Percentiles rank a stretch among this genome's conserved stretches.
phyloP scores from a whole-genome alignment of 2,329 filamentous ascomycete genomes.

The Pseudocercospora vitis region DNA sequence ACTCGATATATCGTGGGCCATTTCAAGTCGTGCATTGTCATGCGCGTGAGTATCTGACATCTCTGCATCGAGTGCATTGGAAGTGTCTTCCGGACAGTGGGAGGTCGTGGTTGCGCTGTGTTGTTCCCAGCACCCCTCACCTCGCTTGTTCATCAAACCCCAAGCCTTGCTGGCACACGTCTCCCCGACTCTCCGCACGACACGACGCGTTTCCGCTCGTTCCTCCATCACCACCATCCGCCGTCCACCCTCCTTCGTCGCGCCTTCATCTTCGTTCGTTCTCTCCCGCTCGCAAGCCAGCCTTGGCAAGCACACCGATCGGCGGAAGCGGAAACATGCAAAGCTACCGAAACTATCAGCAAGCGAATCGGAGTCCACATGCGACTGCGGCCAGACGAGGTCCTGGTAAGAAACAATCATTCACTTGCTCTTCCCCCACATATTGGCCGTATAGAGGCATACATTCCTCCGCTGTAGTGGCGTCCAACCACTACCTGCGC shows the following conservation, averaged over 20 bases:
- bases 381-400: constrained; percentile 39
- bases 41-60: background rate
- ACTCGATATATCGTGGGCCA: background rate
- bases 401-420: constrained; percentile 41
- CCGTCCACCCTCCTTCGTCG: constrained; percentile 6
- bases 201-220: constrained; percentile 11
- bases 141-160: background rate
- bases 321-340: constrained; percentile 40
- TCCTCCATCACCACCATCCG: constrained; percentile 12
- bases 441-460: background rate
- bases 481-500: background rate
- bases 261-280: constrained; percentile 4
- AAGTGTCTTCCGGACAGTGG: background rate
- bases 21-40: background rate
- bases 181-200: background rate
- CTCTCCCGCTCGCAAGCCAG: constrained; percentile 15
- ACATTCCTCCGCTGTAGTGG: background rate
- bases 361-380: constrained; percentile 32
- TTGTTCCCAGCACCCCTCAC: background rate
- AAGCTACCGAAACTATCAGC: constrained; percentile 49
- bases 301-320: constrained; percentile 25
- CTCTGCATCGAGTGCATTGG: background rate
- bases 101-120: background rate
- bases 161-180: background rate
- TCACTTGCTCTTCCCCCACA: constrained; percentile 5